Evolutionary conservation across 2,329 filamentous ascomycete species (phyloP), one percentile per base, ranked within the genome.

Genomic region (Coleophoma crateriformis): DNA sequence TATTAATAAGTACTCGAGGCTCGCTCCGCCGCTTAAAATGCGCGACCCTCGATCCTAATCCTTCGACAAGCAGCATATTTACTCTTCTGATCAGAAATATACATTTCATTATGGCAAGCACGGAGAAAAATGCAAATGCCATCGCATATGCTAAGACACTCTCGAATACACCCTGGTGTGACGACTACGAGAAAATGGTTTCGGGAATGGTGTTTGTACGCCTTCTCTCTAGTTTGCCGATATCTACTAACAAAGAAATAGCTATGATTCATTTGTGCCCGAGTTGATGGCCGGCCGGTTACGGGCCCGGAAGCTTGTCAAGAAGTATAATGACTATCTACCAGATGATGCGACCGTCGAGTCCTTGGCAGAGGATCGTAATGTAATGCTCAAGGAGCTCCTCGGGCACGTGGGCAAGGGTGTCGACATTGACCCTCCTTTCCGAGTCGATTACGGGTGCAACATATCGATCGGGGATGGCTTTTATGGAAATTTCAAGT

Each of bases 401-500:
- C 60, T 85, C 4, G 71, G 74, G 32, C 63, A 63, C 8, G 64
- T 77, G 4, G 81, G 80, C 3, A 71, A 71, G 43, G 76, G 76
- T 0, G 71, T 68, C 20, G 77, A 76, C 54, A 75, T 86, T 34
- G 82, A 87, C 57, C 77, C 82, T 0, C 81, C 82, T 0, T 70
- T 87, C 49, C 72, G 70, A 37, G 71, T 85, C 33, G 83, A 87
- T 61, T 86, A 87, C 51, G 84, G 83, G 1, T 79, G 78, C 62
- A 87, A 87, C 58, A 76, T 85, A 54, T 72, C 68, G 6, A 69
- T 86, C 1, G 83, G 83, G 7, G 70, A 78, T 39, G 69, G 74
- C n/a, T 84, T 84, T 60, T 88, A 85, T 58, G 72, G 80, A 41
- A 83, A 82, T 57, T 81, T 81, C 63, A 77, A 77, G 68, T 70